Evolutionary conservation across 805 yeast species (phyloP), one percentile per base, ranked within the genome.

Genomic region (Candida endomychidarum): DNA sequence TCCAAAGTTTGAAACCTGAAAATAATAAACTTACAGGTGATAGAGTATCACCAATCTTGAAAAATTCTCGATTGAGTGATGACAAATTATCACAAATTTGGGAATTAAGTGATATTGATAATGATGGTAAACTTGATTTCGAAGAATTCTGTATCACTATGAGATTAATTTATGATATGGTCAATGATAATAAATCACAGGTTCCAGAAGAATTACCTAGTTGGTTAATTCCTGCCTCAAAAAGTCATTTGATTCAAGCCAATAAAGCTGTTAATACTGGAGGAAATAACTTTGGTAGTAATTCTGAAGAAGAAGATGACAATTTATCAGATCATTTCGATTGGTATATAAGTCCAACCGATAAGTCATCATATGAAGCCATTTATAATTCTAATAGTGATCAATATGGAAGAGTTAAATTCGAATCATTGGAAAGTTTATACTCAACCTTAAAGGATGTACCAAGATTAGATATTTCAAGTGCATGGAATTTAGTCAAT

Each of bases 131-230:
- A 50, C 72, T 93, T 52, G 99, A 93, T 63, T 93, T 93, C 60
- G 99, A 93, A 64, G 99, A 93, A 66, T 93, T 93, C 62, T 93
- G 97, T 57, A 87, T 93, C 48, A 91, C 97, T 38, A 93, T 93
- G 99, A 76, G 98, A 51, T 74, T 93, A 41, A 86, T 91, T 32
- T 93, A 89, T 58, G 99, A 93, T 58, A 61, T 84, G 58, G 91
- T 93, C 40, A 90, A 93, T 61, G 87, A 90, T 12, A 67, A 63
- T 32, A 51, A 72, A 12, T 61, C 67, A 14, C 40, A 46, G 3
- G 70, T 90, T 5, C 99, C 99, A 1, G 60, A 67, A 17, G 72
- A 74, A 34, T 71, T 93, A 42, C 99, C 99, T 2, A 80, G 77
- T 32, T 91, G 98, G 98, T 76, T 93, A 45, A 77, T 93, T 44